A percentile compares a stretch with the other conserved stretches of the same genome.
These are phyloP conservation scores for Oryza rufipogon DNA, from an alignment of 176 grass and related monocot genomes.

Conservation along the genomic window DNA sequence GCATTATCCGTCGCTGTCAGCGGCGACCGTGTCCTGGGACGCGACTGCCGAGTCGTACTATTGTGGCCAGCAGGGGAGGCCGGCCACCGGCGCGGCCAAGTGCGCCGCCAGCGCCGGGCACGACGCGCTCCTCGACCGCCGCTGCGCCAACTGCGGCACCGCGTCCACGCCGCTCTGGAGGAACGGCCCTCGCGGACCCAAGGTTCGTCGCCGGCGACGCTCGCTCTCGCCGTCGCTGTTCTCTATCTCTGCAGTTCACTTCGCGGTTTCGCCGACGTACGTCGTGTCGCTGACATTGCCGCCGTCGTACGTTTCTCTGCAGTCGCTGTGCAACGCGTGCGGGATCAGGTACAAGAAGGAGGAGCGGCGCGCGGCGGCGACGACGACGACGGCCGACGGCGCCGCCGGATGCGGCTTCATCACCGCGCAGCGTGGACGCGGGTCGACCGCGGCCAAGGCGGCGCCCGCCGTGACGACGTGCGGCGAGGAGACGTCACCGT, in stretches of 20 bases:
- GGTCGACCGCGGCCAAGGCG: neutral
- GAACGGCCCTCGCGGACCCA: conserved; percentile 89
- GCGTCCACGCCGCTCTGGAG: conserved; percentile 93
- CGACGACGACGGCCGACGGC: conserved; percentile 24
- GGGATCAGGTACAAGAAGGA: conserved; percentile 87
- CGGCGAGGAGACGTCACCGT: conserved; percentile 9
- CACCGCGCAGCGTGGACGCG: conserved; percentile 22
- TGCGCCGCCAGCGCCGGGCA: neutral
- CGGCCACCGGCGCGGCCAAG: neutral
- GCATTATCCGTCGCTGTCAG: neutral
- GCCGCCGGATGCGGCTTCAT: conserved; percentile 39
- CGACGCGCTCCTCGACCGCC: conserved; percentile 43
- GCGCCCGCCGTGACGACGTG: conserved; percentile 8
- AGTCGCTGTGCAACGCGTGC: conserved; percentile 80
- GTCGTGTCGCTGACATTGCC: neutral
- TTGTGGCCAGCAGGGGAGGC: conserved; percentile 15
- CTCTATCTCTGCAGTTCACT: neutral
- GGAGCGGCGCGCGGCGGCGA: conserved; percentile 59
- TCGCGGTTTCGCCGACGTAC: neutral
- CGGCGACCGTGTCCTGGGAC: conserved; percentile 45
- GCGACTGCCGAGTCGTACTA: neutral
- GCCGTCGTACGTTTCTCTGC: neutral
- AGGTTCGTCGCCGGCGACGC: conserved; percentile 38
- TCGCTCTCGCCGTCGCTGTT: neutral
- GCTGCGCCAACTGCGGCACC: conserved; percentile 96